Percentiles rank a stretch among this genome's conserved stretches.
phyloP scores from a whole-genome alignment of 2,329 filamentous ascomycete species.

The Penicillium sp. region DNA sequence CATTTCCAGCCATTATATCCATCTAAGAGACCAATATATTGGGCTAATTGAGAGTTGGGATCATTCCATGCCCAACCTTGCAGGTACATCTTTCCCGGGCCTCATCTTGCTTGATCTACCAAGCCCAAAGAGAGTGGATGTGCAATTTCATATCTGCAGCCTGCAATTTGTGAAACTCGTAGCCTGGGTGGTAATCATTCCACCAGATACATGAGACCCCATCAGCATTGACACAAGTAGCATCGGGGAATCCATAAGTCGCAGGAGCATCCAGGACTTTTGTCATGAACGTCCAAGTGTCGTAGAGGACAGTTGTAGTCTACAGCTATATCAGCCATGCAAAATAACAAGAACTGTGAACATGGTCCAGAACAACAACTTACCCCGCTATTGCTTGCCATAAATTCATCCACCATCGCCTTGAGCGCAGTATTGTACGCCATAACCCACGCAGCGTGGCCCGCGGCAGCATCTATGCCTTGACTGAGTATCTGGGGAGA shows the following conservation, averaged over 20 bases:
- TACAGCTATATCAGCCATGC: conserved; percentile 8
- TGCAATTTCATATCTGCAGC: conserved; percentile 31
- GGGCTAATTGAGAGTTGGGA: background rate
- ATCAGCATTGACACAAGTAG: conserved; percentile 30
- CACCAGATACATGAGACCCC: conserved; percentile 33
- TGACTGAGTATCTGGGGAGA: conserved; percentile 24
- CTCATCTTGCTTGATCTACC: conserved; percentile 15
- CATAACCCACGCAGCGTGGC: conserved; percentile 24
- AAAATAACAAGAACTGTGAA: no score
- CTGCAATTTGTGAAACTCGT: conserved; percentile 30
- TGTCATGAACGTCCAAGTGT: conserved; percentile 32
- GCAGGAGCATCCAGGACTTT: conserved; percentile 27
- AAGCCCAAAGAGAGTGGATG: conserved; percentile 23
- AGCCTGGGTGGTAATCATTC: conserved; percentile 33
- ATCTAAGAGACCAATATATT: background rate
- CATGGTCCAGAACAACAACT: background rate
- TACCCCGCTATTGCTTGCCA: conserved; percentile 19
- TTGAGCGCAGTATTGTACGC: conserved; percentile 27
- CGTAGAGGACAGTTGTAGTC: conserved; percentile 28
- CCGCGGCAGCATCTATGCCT: conserved; percentile 16
- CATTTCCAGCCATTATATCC: background rate
- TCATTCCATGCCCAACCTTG: background rate
- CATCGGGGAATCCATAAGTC: conserved; percentile 27
- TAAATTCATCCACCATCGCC: conserved; percentile 22
- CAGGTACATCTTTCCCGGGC: background rate